A percentile compares a stretch with the other conserved stretches of the same genome.
phyloP scores from a whole-genome alignment of 2,329 filamentous ascomycete species.

The Pseudogymnoascus sp. region DNA sequence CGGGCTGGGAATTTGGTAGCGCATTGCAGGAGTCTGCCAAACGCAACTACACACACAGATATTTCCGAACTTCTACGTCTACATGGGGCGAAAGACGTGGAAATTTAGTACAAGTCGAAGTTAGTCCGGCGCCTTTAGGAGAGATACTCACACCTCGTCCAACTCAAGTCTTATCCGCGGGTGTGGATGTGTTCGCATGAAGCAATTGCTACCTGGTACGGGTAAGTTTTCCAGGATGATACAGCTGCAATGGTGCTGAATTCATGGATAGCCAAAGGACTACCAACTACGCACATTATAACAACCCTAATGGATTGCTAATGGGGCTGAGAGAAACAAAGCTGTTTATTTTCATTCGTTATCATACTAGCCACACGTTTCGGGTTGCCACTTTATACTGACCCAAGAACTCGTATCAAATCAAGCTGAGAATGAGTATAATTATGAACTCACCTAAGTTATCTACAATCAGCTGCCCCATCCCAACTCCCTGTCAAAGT shows the following conservation, averaged over 20 bases:
- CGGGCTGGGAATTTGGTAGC: background rate
- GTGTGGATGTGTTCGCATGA: background rate
- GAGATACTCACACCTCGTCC: background rate
- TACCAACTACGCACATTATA: too few species aligned
- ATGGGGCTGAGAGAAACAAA: background rate
- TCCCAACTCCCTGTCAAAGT: background rate
- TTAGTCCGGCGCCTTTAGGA: background rate
- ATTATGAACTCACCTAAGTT: background rate
- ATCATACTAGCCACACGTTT: background rate
- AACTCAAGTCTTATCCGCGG: background rate
- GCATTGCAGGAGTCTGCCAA: conserved; percentile 4
- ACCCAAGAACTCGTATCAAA: background rate
- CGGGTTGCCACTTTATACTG: background rate
- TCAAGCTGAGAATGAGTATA: background rate
- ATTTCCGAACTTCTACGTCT: background rate
- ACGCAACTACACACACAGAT: background rate
- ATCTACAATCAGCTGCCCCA: background rate
- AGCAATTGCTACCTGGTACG: background rate
- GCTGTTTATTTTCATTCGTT: background rate
- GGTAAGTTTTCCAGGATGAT: background rate
- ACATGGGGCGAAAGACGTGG: background rate
- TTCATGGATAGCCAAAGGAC: too few species aligned
- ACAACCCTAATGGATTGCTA: background rate
- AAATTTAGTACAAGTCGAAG: background rate
- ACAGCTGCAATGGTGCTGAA: background rate